Percentiles rank a stretch among this genome's conserved stretches.
phyloP scores from a whole-genome alignment of 148 eudicot species.

The Camellia granthamiana region DNA sequence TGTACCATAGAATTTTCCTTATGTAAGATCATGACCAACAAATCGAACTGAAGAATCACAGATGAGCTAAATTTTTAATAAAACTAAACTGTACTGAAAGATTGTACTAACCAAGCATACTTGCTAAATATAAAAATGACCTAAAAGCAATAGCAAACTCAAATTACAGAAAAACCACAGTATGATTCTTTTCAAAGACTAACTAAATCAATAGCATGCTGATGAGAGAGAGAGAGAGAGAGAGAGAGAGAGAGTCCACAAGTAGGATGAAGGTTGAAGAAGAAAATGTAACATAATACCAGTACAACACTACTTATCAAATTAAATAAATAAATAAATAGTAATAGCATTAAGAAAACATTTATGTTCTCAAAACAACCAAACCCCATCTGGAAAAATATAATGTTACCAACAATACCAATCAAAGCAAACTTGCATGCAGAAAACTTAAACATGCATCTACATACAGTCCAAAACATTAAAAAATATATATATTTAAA shows the following conservation, averaged over 20 bases:
- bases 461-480: neutral
- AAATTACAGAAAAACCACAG: neutral
- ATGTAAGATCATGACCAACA: neutral
- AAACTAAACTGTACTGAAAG: neutral
- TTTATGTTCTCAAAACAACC: neutral
- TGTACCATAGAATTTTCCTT: neutral
- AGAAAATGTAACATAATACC: neutral
- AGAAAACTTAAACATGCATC: neutral
- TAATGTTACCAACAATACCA: neutral
- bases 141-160: too few relatives aligned
- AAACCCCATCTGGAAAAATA: neutral
- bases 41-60: neutral
- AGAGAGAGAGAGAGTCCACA: neutral
- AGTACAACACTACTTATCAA: neutral
- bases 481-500: too few relatives aligned
- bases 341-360: neutral
- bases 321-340: neutral
- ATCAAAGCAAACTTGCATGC: neutral
- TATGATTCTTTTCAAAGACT: neutral
- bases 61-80: neutral
- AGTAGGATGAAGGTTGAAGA: too few relatives aligned
- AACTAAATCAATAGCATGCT: neutral
- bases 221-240: neutral
- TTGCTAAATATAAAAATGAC: neutral
- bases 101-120: neutral